Base-by-base conservation (phyloP, 441 rosid species). In the Gossypium lobatum region DNA sequence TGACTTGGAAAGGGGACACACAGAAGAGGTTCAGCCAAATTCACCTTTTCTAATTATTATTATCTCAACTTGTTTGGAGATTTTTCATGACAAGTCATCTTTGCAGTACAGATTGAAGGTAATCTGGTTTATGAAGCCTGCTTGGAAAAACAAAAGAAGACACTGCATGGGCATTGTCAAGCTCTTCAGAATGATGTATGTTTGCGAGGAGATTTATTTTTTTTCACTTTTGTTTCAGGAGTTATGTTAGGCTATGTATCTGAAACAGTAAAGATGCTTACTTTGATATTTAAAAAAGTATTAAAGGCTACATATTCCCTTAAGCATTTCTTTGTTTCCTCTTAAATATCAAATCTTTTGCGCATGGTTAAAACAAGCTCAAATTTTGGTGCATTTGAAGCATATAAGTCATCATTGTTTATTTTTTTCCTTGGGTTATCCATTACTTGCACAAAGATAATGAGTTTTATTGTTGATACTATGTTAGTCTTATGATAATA, bases 101-200 rank as follows among this genome's bases (percentile, higher is more conserved):
- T 69, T 73, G 50, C 78, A 37, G 53, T 75, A 50, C 77, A 96
- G 99, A 89, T 85, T 53, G 79, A 88, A 80, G 83, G 77, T 74
- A 93, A 93, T 82, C 84, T 78, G 60, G 78, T 72, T 77, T 81
- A 91, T 69, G 88, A 85, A 67, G 87, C 87, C 72, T 85, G 76
- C 74, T 71, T 96, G 83, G 90, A 85, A 80, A 76, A 82, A 66
- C 84, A 91, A 79, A 92, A 89, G 85, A 89, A 82, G 73, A 80
- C 84, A 71, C 76, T 92, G 85, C 77, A 82, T 46, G 87, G 81
- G 79, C 91, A 83, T 17, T 97, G 97, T 59, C 83, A 75, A 80
- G 90, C 89, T 73, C 91, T 96, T 64, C 89, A 88, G 83, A 84
- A 84, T 78, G 98, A 92, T 74, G 98, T 96, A 92, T 23, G 92